A percentile compares a stretch with the other conserved stretches of the same genome.
phyloP scores from a whole-genome alignment of 805 yeast genomes.

The Ogataea thermomethanolica region DNA sequence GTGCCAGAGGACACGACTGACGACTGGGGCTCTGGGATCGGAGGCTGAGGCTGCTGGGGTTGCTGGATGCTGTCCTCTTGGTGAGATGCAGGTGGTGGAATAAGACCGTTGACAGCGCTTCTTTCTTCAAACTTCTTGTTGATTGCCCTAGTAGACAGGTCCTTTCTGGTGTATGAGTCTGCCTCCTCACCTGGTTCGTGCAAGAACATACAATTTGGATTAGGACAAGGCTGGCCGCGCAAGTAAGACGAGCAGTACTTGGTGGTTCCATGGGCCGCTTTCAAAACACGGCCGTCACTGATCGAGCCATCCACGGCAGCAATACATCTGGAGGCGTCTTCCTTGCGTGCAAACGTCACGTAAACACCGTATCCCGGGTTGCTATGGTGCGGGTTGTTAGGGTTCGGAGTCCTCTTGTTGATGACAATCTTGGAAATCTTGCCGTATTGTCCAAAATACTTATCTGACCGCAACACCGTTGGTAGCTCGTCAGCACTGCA shows the following conservation, averaged over 20 bases:
- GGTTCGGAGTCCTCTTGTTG: slow-evolving; percentile 64
- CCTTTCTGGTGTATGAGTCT: slow-evolving; percentile 90
- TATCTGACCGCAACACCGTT: slow-evolving; percentile 76
- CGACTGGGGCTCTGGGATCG: slow-evolving; percentile 7
- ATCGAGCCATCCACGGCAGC: slow-evolving; percentile 89
- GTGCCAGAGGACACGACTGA: slow-evolving; percentile 1
- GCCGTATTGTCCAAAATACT: slow-evolving; percentile 98
- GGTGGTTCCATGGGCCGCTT: slow-evolving; percentile 98
- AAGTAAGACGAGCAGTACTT: slow-evolving; percentile 96
- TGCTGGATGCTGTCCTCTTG: slow-evolving; percentile 1
- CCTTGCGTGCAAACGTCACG: slow-evolving; percentile 88
- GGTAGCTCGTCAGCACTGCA: slow-evolving; percentile 85
- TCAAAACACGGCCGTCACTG: slow-evolving; percentile 82
- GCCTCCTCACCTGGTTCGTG: slow-evolving; percentile 99
- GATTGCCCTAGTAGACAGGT: slow-evolving; percentile 72
- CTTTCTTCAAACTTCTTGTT: slow-evolving; percentile 46
- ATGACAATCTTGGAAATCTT: slow-evolving; percentile 91
- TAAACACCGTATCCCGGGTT: slow-evolving; percentile 89
- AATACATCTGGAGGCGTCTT: slow-evolving; percentile 93
- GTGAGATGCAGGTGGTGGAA: slow-evolving; percentile 23
- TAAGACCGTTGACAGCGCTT: slow-evolving; percentile 35
- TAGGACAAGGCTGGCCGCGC: slow-evolving; percentile 94
- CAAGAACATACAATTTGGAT: slow-evolving; percentile 97
- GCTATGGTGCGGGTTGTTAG: slow-evolving; percentile 36
- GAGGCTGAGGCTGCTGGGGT: slow-evolving; percentile 1